Base-by-base conservation (phyloP, 2,329 filamentous ascomycete genomes). In the Boeremia exigua region DNA sequence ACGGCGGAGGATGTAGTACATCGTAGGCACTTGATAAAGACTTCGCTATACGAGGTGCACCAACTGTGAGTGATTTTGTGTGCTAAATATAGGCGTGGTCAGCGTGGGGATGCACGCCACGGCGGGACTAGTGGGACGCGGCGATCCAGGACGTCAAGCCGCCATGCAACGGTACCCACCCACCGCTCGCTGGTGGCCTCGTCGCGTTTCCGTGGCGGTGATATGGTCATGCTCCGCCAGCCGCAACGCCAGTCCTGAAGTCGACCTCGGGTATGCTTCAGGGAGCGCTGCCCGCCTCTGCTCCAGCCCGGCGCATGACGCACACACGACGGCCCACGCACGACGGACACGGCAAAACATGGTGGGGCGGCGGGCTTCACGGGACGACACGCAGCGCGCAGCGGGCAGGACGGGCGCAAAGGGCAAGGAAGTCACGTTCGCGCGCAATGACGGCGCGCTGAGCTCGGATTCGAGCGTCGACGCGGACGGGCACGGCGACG, bases 361-460 rank as follows among this genome's bases (percentile, higher is more conserved):
- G 69, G 65, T 68, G 49, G 66, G 60, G 62, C 59, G 62, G 61
- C 59, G 59, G 51, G 42, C 50, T 30, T 47, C 60, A 44, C 60
- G 55, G 25, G 55, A 63, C 54, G 56, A 62, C 15, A 61, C 50
- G 25, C 56, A 52, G n/a, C 55, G 45, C 34, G 52, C 66, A 53
- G 67, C 63, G 14, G 61, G 63, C 25, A 49, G 59, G 39, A 65
- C 57, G 37, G 54, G 64, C 39, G 53, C 60, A 54, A 63, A 60
- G 52, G 67, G 61, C 12, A 73, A 71, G 47, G 66, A 61, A 49
- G 59, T 62, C 25, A 59, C 62, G 7, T 63, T 61, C 17, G 68
- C 64, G 44, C 55, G 58, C 55, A 51, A 69, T 61, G 58, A 65
- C 45, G 54, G 48, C 33, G 48, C 68, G 19, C 30, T 67, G 56